Percentiles rank a stretch among this genome's conserved stretches.
These are phyloP conservation scores for Aspergillus asperescens DNA, from an alignment of 495 filamentous ascomycete species.

Conservation along the genomic window DNA sequence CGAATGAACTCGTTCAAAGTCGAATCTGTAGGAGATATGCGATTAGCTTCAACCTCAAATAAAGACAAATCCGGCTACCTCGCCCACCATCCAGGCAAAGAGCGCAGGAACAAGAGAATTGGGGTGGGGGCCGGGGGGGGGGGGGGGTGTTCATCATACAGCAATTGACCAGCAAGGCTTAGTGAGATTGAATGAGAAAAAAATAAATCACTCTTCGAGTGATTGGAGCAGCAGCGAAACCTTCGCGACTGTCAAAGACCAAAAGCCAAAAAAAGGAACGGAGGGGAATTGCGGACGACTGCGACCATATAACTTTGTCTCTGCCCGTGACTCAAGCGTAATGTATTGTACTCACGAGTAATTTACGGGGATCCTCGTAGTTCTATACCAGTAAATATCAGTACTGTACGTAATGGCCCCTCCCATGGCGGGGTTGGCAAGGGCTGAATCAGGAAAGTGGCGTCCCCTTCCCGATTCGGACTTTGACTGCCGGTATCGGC, in stretches of 20 bases:
- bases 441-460: background rate
- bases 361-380: background rate
- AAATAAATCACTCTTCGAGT: slow-evolving; percentile 4
- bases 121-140: background rate
- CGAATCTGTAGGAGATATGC: background rate
- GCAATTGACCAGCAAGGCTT: slow-evolving; percentile 7
- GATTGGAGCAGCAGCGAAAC: slow-evolving; percentile 28
- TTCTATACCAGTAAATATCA: background rate
- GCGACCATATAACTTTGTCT: slow-evolving; percentile 12
- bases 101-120: background rate
- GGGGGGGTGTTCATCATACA: background rate
- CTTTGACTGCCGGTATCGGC: too few relatives aligned
- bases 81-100: too few relatives aligned
- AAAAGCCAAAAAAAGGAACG: slow-evolving; percentile 27
- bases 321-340: slow-evolving; percentile 17
- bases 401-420: background rate
- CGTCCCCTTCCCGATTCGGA: too few relatives aligned
- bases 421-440: background rate
- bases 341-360: slow-evolving; percentile 3
- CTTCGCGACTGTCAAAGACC: slow-evolving; percentile 29
- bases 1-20: background rate
- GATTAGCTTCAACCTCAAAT: background rate
- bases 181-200: background rate
- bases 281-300: slow-evolving; percentile 20
- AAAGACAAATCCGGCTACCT: too few relatives aligned